Evolutionary conservation across 1,139 yeast species (phyloP), one percentile per base, ranked within the genome.

Genomic region (Scheffersomyces titani): DNA sequence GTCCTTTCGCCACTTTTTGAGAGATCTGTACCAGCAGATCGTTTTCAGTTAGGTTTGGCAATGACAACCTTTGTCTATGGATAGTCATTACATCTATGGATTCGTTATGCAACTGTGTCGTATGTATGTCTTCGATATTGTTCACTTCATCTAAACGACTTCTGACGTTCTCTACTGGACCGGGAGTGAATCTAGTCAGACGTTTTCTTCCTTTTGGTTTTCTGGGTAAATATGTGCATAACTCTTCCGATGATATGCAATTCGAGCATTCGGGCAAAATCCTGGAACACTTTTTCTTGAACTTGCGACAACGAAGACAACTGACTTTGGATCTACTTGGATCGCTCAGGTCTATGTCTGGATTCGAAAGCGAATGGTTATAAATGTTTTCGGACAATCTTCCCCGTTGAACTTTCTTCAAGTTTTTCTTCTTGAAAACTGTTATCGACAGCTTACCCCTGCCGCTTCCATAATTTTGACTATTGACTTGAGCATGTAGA

Each of bases 251-350:
- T 11, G 64, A 60, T 18, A 57, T 58, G 56, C 73, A 70, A 50
- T 67, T 69, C 18, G 64, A 55, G 55, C 73, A 70, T 55, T 69
- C 72, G 3, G 73, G 73, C 9, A 67, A 52, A 3, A 58, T 54
- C 44, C 72, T 56, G 3, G 70, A 61, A 49, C 73, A 70, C 54
- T 63, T 68, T 58, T 68, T 67, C 54, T 70, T 70, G 52, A 65
- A 68, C 54, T 66, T 67, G 16, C 72, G 65, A 56, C 73, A 70
- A 49, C 73, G 59, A 4, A 63, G 51, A 55, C 73, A 70, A 55
- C 72, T 69, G 5, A 64, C 65, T 40, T 62, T 65, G 2, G 72
- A 63, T 36, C 57, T 63, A 7, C 65, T 56, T 3, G 61, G 55
- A 36, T 63, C 65, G 40, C 61, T 54, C 47, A 54, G 48, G 52